phyloP scores from a whole-genome alignment of 73 alveolate genomes.

The Blepharisma stoltei region DNA sequence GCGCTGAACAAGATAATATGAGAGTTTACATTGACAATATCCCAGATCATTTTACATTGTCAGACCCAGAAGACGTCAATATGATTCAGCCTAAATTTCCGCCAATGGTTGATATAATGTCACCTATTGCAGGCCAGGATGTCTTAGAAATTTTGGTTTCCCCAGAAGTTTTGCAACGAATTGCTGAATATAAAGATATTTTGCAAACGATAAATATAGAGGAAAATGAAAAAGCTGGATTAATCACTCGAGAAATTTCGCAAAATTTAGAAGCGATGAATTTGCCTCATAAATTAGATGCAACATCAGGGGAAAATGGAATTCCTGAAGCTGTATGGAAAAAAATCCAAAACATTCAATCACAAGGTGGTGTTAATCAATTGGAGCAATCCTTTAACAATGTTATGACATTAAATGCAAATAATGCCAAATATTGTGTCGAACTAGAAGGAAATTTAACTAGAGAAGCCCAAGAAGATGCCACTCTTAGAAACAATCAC shows the following conservation, averaged over 20 bases:
- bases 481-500: background rate
- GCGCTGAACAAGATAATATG: background rate
- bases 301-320: background rate
- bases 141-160: slow-evolving; percentile 21
- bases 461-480: slow-evolving; percentile 12
- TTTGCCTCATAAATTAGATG: background rate
- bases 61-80: background rate
- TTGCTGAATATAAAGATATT: slow-evolving; percentile 27
- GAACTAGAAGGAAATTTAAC: background rate
- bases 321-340: slow-evolving; percentile 28
- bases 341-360: slow-evolving; percentile 19
- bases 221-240: background rate
- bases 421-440: background rate
- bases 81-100: slow-evolving; percentile 30
- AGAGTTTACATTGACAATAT: slow-evolving; percentile 1
- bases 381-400: background rate
- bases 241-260: background rate
- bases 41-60: background rate
- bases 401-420: background rate
- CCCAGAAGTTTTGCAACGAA: background rate
- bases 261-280: slow-evolving; percentile 8
- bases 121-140: background rate
- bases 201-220: slow-evolving; percentile 13
- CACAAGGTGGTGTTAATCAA: slow-evolving; percentile 16
- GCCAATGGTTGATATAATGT: background rate